Conservation (phyloP, 768 basidiomycete genomes). For the Termitomyces sp. region DNA sequence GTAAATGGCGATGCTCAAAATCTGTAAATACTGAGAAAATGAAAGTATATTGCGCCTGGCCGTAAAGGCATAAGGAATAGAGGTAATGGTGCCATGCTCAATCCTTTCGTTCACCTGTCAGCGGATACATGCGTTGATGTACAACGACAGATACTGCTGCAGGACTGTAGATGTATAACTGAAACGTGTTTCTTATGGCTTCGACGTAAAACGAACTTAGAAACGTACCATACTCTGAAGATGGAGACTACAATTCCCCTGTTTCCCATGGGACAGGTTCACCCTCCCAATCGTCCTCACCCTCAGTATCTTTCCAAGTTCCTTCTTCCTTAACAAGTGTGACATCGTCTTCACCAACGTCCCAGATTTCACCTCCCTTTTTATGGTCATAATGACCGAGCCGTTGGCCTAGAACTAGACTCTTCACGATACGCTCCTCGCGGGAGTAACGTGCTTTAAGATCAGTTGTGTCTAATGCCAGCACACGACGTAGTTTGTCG, state of each 20-base stretch:
- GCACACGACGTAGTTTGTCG: slow-evolving; percentile 57
- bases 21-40: slow-evolving; percentile 5
- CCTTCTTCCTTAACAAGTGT: slow-evolving; percentile 22
- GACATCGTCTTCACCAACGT: slow-evolving; percentile 57
- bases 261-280: slow-evolving; percentile 81
- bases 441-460: slow-evolving; percentile 34
- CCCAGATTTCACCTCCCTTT: slow-evolving; percentile 74
- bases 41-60: slow-evolving; percentile 4
- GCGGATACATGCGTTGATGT: slow-evolving; percentile 2
- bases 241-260: slow-evolving; percentile 53
- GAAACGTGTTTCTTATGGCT: slow-evolving; percentile 12
- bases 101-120: not conserved
- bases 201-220: slow-evolving; percentile 5
- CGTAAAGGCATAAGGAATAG: not conserved
- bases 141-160: not conserved
- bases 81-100: slow-evolving; percentile 1
- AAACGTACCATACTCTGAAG: slow-evolving; percentile 13
- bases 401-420: slow-evolving; percentile 55
- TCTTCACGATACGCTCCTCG: slow-evolving; percentile 52
- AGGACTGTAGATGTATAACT: slow-evolving; percentile 2
- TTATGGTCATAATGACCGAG: slow-evolving; percentile 52
- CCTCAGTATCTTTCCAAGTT: slow-evolving; percentile 28
- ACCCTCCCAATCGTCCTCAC: slow-evolving; percentile 73
- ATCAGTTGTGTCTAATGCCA: slow-evolving; percentile 52
- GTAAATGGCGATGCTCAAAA: not conserved